Evolutionary conservation across 108 stramenopile species (phyloP).

Genomic region (Cyclotella baltica): DNA sequence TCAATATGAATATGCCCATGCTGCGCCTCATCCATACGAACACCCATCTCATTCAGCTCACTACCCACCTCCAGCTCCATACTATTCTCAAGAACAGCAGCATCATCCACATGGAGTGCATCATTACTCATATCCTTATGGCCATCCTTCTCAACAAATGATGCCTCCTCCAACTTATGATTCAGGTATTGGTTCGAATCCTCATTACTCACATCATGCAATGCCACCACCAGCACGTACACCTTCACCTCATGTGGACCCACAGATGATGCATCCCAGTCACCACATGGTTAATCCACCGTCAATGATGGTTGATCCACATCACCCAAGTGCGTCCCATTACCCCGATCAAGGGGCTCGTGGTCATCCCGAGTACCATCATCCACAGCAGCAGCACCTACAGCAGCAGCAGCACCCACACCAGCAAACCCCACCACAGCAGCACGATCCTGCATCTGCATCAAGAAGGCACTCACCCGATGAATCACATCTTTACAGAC

Average conservation of each 20-base stretch:
- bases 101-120: neutral
- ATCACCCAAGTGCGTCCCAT: neutral
- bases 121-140: neutral
- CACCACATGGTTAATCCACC: neutral
- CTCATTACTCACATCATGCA: neutral
- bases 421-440: neutral
- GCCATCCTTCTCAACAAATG: slow-evolving; percentile 3
- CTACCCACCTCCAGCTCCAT: slow-evolving; percentile 5
- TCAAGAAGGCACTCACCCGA: neutral
- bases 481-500: neutral
- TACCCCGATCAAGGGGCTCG: neutral
- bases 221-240: slow-evolving; percentile 3
- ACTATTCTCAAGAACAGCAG: slow-evolving; percentile 11
- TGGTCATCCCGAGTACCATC: slow-evolving; percentile 9
- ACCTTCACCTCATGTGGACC: slow-evolving; percentile 9
- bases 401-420: too few species aligned
- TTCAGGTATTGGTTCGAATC: neutral
- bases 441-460: neutral
- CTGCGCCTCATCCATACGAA: slow-evolving; percentile 9
- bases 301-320: neutral
- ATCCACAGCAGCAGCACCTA: too few species aligned
- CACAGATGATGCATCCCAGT: neutral
- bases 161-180: slow-evolving; percentile 5
- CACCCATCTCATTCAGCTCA: neutral
- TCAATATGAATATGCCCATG: neutral